Percentiles rank a stretch among this genome's conserved stretches.
Evolutionary conservation across 352 stramenopile genomes (phyloP).

Genomic region (Globisporangium perplexum): DNA sequence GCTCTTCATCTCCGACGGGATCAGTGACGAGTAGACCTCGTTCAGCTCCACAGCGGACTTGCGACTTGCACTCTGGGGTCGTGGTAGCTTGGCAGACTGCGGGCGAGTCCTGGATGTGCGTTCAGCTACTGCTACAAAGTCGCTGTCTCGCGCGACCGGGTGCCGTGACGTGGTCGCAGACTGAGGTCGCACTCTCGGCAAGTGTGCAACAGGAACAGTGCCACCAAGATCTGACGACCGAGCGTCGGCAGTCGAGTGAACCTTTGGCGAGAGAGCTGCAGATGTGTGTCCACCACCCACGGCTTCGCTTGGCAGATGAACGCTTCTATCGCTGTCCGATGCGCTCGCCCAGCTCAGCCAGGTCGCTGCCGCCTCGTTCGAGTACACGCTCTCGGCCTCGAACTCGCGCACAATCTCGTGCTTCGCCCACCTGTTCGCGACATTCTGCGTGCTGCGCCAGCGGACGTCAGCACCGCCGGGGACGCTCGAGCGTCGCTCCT

Average conservation of each 20-base stretch:
- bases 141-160: background rate
- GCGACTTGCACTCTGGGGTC: background rate
- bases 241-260: background rate
- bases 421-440: slow-evolving; percentile 15
- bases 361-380: slow-evolving; percentile 3
- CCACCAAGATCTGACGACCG: background rate
- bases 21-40: background rate
- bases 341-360: slow-evolving; percentile 7
- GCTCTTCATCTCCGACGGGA: slow-evolving; percentile 7
- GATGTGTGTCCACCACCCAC: slow-evolving; percentile 4
- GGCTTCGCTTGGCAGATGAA: slow-evolving; percentile 10
- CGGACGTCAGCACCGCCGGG: slow-evolving; percentile 5
- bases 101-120: slow-evolving; percentile 1
- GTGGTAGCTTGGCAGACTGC: slow-evolving; percentile 12
- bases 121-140: background rate
- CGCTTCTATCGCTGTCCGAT: slow-evolving; percentile 8
- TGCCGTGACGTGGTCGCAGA: slow-evolving; percentile 19
- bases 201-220: background rate
- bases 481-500: background rate
- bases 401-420: slow-evolving; percentile 12
- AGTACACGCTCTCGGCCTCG: slow-evolving; percentile 14
- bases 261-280: background rate
- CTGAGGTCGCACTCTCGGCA: slow-evolving; percentile 18
- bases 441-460: slow-evolving; percentile 20
- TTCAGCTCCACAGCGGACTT: background rate